Conservation (phyloP, 306 rosid species). For the Trifolium subterraneum region DNA sequence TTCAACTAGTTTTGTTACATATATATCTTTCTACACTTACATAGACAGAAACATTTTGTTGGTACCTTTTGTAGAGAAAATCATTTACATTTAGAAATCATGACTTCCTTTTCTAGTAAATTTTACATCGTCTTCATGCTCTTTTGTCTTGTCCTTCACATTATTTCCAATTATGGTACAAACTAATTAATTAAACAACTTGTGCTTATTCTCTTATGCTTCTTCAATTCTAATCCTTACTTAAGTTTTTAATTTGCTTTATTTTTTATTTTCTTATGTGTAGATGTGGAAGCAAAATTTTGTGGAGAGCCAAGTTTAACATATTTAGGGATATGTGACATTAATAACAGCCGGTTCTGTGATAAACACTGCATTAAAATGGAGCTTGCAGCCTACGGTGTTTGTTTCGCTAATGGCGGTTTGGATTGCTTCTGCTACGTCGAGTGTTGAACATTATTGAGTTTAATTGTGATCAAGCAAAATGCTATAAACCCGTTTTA, state of each 20-base stretch:
- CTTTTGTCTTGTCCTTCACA: not conserved
- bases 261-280: not conserved
- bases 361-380: not conserved
- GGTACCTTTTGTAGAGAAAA: not conserved
- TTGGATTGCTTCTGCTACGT: slow-evolving; percentile 11
- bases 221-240: not conserved
- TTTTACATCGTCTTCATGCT: not conserved
- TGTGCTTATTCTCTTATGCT: not conserved
- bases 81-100: not conserved
- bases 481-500: too few species aligned
- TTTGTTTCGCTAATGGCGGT: not conserved
- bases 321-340: not conserved
- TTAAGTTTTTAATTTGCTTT: not conserved
- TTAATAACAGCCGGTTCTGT: not conserved
- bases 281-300: not conserved
- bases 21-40: not conserved
- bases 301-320: not conserved
- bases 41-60: not conserved
- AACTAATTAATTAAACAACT: not conserved
- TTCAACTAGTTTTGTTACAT: not conserved
- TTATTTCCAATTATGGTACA: not conserved
- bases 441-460: too few species aligned
- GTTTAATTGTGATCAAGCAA: too few species aligned
- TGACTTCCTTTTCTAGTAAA: not conserved
- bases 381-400: not conserved